Conservation (phyloP, 805 yeast genomes). For the Ogataea populi-albae region DNA sequence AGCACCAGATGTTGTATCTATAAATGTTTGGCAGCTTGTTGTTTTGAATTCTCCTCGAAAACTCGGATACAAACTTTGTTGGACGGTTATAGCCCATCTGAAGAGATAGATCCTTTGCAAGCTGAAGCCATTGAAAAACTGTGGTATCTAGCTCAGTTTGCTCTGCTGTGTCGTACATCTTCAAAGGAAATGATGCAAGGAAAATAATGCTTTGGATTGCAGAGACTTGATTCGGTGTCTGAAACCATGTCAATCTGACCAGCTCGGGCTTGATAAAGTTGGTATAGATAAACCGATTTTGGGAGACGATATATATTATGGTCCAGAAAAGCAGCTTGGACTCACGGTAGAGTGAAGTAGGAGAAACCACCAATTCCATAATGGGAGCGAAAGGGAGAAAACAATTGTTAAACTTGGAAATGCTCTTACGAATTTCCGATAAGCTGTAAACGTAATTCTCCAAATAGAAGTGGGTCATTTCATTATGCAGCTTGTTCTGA, state of each 20-base stretch:
- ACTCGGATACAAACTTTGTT: constrained; percentile 15
- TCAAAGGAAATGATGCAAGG: constrained; percentile 27
- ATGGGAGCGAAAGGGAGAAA: constrained; percentile 26
- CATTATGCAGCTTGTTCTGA: constrained; percentile 5
- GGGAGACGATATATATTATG: constrained; percentile 22
- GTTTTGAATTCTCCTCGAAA: constrained; percentile 16
- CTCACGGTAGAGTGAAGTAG: constrained; percentile 17
- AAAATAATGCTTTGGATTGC: constrained; percentile 27
- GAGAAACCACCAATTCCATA: constrained; percentile 22
- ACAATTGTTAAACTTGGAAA: constrained; percentile 21
- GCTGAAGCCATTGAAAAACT: constrained; percentile 24
- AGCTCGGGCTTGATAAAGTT: constrained; percentile 19
- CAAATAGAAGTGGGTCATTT: constrained; percentile 8
- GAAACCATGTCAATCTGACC: constrained; percentile 12
- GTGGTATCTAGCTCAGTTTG: constrained; percentile 20
- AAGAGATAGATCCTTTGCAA: constrained; percentile 22
- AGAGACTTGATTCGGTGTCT: constrained; percentile 14
- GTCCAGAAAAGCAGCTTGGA: constrained; percentile 34
- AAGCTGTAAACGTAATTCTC: constrained; percentile 7
- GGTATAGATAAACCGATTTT: constrained; percentile 15
- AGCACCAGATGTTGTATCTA: constrained; percentile 27
- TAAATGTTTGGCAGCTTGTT: constrained; percentile 12
- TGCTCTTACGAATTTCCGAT: constrained; percentile 12
- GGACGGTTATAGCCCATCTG: constrained; percentile 22
- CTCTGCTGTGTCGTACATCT: constrained; percentile 7